Evolutionary conservation across 2,329 filamentous ascomycete genomes (phyloP), one percentile per base, ranked within the genome.

Genomic region (Claviceps sorghi): DNA sequence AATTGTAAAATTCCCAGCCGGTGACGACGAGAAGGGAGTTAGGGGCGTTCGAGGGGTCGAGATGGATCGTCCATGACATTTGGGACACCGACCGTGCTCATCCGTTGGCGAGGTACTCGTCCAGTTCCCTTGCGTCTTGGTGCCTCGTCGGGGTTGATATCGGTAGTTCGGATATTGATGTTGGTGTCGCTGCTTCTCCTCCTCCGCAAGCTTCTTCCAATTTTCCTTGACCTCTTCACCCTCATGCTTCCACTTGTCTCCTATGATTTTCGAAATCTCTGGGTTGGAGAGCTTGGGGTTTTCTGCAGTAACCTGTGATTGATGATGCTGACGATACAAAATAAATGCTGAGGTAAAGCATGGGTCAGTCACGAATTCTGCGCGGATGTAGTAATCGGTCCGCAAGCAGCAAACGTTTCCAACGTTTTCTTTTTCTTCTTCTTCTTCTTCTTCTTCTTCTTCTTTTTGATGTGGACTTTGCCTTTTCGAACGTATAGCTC

Each of bases 201-300:
- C 86, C 70, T 94, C 88, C 55, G 93, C 93, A 53, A 95, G 78
- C 55, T 78, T 77, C 67, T 93, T 95, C 93, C 93, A 98, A 65
- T 83, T 78, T 57, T 82, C 79, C 69, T 95, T 95, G 53, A 83
- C 76, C 51, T 86, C 80, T 26, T 84, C 77, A 4, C 82, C 70
- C 62, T 94, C 83, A 52, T 82, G 78, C 62, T 84, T 82, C 93
- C 93, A 98, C 78, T 90, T 84, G 65, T 88, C 81, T 50, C 91
- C 91, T 59, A 97, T 95, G 60, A 97, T 94, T 69, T 96, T 96
- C 58, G 91, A 96, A 60, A 97, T 95, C 50, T 96, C 88, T 3
- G 91, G 91, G 68, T 97, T 97, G 46, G 90, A 83, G 58, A 96
- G 79, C 45, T 88, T 86, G n/a, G 90, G 91, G 62, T 96, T 80